Base-by-base conservation (phyloP, 257 asterid species). In the Scutellaria galericulata region DNA sequence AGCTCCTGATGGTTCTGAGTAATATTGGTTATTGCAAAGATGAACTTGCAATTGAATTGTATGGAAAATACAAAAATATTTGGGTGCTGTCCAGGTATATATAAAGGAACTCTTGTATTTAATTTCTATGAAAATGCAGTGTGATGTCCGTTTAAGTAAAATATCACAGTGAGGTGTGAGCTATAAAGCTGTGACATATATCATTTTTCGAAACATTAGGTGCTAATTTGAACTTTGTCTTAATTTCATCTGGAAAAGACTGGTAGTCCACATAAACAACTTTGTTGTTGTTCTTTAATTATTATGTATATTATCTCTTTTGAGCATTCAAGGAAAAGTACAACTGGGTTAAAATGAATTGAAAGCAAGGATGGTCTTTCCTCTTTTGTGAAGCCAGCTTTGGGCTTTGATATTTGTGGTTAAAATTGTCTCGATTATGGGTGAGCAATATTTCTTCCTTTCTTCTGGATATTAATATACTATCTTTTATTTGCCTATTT, bases 1-100 rank as follows among this genome's bases (percentile, higher is more conserved):
- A 86, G 86, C 82, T 91, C 78, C 88, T 94, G 72, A 89, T 94
- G 96, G 97, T 91, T 79, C 83, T 94, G 79, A 94, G 99, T 78
- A 94, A 94, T 83, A 90, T 94, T 70, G 99, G 99, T 78, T 91
- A 84, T 79, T 90, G 97, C 87, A 91, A 88, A 84, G 99, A 94
- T 48, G 99, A 91, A 78, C 96, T 94, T 80, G 81, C 97, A 69
- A 82, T 58, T 77, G 98, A 94, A 44, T 77, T 91, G 75, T 85
- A 83, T 79, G 80, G 77, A 68, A 91, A 86, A 73, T 94, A 87
- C 90, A 85, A 83, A 76, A 66, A 70, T 68, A 83, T 90, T 69
- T 94, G 98, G 99, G 80, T 82, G 72, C 88, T 84, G 64, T 68
- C 89, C 37, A 90, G 99, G 99, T 94, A 82, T 7, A 39, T 44